Evolutionary conservation across 2,329 filamentous ascomycete genomes (phyloP), one percentile per base, ranked within the genome.

Genomic region (Coniochaeta ligniaria): DNA sequence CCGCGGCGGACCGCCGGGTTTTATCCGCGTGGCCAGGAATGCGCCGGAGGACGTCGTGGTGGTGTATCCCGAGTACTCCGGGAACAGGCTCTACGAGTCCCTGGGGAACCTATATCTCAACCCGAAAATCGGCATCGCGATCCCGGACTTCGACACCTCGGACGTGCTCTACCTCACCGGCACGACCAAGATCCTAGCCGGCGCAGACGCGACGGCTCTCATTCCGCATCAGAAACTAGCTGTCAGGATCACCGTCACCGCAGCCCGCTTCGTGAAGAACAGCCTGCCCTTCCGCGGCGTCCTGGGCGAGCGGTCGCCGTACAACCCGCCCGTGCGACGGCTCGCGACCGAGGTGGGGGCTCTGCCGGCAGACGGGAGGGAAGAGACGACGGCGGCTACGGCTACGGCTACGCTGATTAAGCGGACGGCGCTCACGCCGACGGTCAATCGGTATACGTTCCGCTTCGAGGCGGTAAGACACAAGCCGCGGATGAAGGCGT

Each of bases 61-160:
- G 16, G 78, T 88, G 2, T 96, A 91, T 72, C 92, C 92, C 0
- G 92, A 96, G 70, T 96, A 89, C 71, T 92, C 89, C 0, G 92
- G 92, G 8, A 96, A 96, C 71, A 79, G 90, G 17, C 76, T 95
- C 0, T 96, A 96, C 67, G 91, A 96, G 71, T 91, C 89, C 0
- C 80, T 96, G 0, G 92, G 92, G 1, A 96, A 96, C 69, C 76
- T 96, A 16, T 77, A 82, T 43, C 74, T 81, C 8, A 88, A 87
- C 35, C 89, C 90, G 0, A 75, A 77, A 20, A 83, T 89, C 2
- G 91, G 92, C 3, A 72, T 94, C 57, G 84, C 83, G 2, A 80
- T 96, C 38, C 90, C 91, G 0, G 85, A 93, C 70, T 94, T 90
- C 68, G 81, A 82, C 5, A 89, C 84, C 0, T 89, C 89, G 1